Conservation (phyloP, 768 basidiomycete species). For the Lactarius evosmus region DNA sequence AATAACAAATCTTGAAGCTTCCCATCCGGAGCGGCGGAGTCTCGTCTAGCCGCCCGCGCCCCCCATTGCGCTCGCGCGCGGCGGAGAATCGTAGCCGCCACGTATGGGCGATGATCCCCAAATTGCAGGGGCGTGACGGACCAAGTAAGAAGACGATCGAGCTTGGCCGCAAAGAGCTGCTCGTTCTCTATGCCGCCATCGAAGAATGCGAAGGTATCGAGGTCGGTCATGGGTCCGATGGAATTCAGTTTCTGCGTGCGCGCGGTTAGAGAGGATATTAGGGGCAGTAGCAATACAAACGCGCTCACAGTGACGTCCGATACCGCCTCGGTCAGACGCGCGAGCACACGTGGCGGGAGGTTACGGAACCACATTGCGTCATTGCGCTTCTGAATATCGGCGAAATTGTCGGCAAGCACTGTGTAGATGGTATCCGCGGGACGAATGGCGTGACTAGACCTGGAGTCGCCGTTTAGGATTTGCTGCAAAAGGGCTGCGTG, state of each 20-base stretch:
- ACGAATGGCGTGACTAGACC: conserved; percentile 30
- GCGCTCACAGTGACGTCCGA: conserved; percentile 46
- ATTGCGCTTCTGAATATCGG: conserved; percentile 72
- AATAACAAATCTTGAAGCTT: conserved; percentile 75
- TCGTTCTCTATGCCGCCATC: conserved; percentile 37
- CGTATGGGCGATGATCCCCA: conserved; percentile 77
- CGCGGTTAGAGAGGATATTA: not conserved
- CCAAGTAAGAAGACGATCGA: conserved; percentile 77
- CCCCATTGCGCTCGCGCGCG: conserved; percentile 59
- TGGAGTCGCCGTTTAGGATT: conserved; percentile 44
- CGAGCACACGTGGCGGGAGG: conserved; percentile 58
- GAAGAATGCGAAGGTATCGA: conserved; percentile 59
- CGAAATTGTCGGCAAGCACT: conserved; percentile 54
- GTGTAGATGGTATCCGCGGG: conserved; percentile 38
- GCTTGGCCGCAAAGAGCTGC: conserved; percentile 55
- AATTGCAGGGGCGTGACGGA: conserved; percentile 76
- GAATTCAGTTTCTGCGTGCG: conserved; percentile 65
- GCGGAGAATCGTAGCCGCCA: conserved; percentile 64
- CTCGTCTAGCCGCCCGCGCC: conserved; percentile 60
- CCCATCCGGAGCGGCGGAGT: conserved; percentile 55
- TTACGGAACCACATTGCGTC: conserved; percentile 75
- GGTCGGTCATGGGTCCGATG: conserved; percentile 61
- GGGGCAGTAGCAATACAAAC: not conserved
- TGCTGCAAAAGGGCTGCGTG: conserved; percentile 49
- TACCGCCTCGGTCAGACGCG: conserved; percentile 59